Percentiles rank a stretch among this genome's conserved stretches.
These are phyloP conservation scores for Citrus maxima DNA, from an alignment of 345 rosid species.

Conservation along the genomic window DNA sequence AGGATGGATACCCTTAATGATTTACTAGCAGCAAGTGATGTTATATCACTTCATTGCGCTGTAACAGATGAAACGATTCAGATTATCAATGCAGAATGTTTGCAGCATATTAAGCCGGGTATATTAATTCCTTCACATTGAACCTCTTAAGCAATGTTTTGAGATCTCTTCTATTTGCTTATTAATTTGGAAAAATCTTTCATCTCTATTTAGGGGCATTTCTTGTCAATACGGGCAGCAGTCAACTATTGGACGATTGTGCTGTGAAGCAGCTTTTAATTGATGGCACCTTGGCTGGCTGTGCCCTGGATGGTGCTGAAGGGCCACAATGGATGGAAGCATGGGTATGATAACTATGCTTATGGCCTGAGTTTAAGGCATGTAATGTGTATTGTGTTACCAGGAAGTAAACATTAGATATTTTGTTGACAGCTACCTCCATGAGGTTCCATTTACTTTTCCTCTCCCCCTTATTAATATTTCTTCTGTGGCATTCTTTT, in stretches of 20 bases:
- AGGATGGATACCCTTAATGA: slow-evolving; percentile 98
- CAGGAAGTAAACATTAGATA: neutral
- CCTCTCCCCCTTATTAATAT: neutral
- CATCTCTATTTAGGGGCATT: slow-evolving; percentile 65
- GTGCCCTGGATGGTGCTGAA: slow-evolving; percentile 98
- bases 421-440: neutral
- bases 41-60: slow-evolving; percentile 89
- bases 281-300: slow-evolving; percentile 94
- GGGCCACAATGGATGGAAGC: slow-evolving; percentile 99
- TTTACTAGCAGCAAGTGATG: slow-evolving; percentile 92
- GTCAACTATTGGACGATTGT: slow-evolving; percentile 94
- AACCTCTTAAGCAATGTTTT: neutral
- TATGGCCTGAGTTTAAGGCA: slow-evolving; percentile 12
- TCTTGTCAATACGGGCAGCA: slow-evolving; percentile 95
- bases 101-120: slow-evolving; percentile 98
- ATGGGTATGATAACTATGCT: slow-evolving; percentile 64
- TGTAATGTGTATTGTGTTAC: neutral
- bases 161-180: slow-evolving; percentile 3
- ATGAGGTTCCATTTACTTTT: neutral
- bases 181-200: neutral
- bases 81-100: slow-evolving; percentile 88
- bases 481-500: neutral
- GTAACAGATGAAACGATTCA: slow-evolving; percentile 88
- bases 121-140: slow-evolving; percentile 10
- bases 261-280: slow-evolving; percentile 87